Evolutionary conservation across 2,329 filamentous ascomycete genomes (phyloP).

Genomic region (Diaporthe sp.): DNA sequence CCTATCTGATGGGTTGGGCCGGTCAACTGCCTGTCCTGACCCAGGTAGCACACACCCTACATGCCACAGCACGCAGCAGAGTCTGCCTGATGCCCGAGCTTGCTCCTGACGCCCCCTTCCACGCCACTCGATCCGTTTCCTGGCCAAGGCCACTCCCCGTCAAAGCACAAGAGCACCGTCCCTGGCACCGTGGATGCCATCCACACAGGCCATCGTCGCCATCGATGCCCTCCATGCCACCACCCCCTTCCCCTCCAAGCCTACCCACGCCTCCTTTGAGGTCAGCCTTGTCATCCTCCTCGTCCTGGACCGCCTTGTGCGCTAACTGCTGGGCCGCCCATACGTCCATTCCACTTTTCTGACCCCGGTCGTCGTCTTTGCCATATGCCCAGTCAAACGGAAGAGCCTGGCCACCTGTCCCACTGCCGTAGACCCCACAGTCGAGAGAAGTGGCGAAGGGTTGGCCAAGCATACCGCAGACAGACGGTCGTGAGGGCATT

Average conservation of each 20-base stretch:
- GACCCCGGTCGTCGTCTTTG: too few relatives aligned
- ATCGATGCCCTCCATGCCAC: background rate
- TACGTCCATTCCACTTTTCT: background rate
- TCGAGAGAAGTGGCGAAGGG: background rate
- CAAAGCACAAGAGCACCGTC: conserved; percentile 13
- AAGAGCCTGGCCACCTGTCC: background rate
- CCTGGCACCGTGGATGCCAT: background rate
- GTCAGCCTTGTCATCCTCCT: background rate
- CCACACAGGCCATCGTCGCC: background rate
- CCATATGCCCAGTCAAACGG: background rate
- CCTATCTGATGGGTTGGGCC: conserved; percentile 6
- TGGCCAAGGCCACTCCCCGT: conserved; percentile 4
- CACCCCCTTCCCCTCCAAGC: background rate
- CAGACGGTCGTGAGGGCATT: background rate
- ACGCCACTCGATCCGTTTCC: conserved; percentile 5
- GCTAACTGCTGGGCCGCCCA: background rate
- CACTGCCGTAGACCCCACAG: conserved; percentile 1
- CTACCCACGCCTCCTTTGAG: background rate
- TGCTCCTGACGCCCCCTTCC: conserved; percentile 17
- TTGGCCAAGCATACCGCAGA: background rate
- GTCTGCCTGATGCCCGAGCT: conserved; percentile 26
- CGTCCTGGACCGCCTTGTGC: background rate
- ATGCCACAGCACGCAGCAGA: conserved; percentile 21
- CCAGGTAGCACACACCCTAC: conserved; percentile 16
- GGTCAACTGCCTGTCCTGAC: background rate